Evolutionary conservation across 257 asterid species (phyloP).

Genomic region (Plantago major): DNA sequence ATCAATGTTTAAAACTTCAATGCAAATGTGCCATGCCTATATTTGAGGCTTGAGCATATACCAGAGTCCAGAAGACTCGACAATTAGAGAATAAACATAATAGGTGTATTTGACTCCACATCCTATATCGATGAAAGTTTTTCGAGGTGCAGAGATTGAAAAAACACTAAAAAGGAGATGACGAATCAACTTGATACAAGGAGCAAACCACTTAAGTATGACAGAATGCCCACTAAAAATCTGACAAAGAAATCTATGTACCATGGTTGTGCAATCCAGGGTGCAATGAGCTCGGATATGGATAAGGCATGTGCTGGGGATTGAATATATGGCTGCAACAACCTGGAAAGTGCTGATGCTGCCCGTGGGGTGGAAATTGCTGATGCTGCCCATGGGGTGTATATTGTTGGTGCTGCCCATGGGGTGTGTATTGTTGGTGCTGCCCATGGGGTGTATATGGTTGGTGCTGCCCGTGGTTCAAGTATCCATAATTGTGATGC

Average conservation of each 20-base stretch:
- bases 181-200: too few relatives aligned
- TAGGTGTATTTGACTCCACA: too few relatives aligned
- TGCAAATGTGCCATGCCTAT: too few relatives aligned
- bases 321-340: conserved; percentile 15
- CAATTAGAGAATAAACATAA: too few relatives aligned
- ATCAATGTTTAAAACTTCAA: not conserved
- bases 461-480: conserved; percentile 14
- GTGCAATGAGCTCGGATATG: conserved; percentile 9
- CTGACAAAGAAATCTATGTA: not conserved
- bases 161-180: too few relatives aligned
- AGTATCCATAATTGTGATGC: conserved; percentile 6
- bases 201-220: too few relatives aligned
- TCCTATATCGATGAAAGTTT: too few relatives aligned
- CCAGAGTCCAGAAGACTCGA: too few relatives aligned
- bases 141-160: too few relatives aligned
- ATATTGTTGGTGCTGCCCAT: conserved; percentile 2
- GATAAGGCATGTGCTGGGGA: conserved; percentile 17
- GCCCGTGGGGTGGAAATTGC: not conserved
- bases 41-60: too few relatives aligned
- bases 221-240: not conserved
- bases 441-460: not conserved
- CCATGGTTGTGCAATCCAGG: conserved; percentile 17
- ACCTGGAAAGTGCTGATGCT: conserved; percentile 7
- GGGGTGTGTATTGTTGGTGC: not conserved
- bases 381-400: conserved; percentile 6